A percentile compares a stretch with the other conserved stretches of the same genome.
Conservation (phyloP, 371 early-diverging fungal species). For the Chytridium lagenaria region DNA sequence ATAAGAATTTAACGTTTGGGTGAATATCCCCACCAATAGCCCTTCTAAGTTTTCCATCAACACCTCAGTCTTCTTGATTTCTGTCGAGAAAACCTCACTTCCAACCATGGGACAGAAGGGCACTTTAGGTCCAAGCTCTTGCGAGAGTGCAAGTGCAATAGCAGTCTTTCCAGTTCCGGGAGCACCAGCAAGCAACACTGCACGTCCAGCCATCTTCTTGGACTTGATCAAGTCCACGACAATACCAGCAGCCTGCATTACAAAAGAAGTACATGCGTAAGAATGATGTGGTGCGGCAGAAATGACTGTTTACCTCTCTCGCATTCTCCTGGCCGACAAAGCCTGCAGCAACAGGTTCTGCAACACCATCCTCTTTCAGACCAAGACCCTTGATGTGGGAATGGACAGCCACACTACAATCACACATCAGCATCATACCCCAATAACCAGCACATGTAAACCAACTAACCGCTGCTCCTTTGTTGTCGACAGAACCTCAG, state of each 20-base stretch:
- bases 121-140: conserved; percentile 95
- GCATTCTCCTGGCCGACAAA: conserved; percentile 97
- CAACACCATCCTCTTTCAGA: conserved; percentile 78
- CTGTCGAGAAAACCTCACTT: conserved; percentile 96
- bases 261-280: no score
- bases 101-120: conserved; percentile 99
- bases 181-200: conserved; percentile 95
- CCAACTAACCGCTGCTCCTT: conserved; percentile 77
- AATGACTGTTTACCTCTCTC: conserved; percentile 89
- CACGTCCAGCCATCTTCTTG: conserved; percentile 97
- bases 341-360: conserved; percentile 85
- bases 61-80: conserved; percentile 98
- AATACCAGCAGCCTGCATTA: conserved; percentile 91
- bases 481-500: conserved; percentile 78
- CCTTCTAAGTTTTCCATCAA: conserved; percentile 97
- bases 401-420: conserved; percentile 77
- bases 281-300: no score
- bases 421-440: neutral
- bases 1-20: neutral
- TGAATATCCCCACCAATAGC: conserved; percentile 84
- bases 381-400: conserved; percentile 80
- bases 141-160: conserved; percentile 89
- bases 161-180: conserved; percentile 94
- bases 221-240: conserved; percentile 92
- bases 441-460: neutral